Percentiles rank a stretch among this genome's conserved stretches.
Conservation (phyloP, 2,329 filamentous ascomycete genomes). For the Fusarium neocosmosporiellum region DNA sequence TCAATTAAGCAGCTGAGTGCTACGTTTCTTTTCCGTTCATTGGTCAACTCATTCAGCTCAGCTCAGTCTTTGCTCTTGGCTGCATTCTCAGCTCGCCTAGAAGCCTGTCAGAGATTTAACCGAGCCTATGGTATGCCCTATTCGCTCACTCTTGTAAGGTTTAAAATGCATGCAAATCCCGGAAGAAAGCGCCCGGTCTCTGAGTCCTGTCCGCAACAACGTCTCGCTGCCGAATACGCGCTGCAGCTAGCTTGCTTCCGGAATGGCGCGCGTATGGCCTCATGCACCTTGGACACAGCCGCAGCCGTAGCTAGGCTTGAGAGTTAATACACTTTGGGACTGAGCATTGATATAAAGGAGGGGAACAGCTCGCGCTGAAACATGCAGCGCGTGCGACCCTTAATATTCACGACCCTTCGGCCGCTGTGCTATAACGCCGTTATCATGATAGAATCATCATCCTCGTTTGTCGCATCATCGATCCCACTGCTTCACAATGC, state of each 20-base stretch:
- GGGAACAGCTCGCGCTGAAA: background rate
- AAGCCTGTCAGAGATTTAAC: too few species aligned
- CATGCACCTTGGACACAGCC: background rate
- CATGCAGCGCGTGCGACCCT: background rate
- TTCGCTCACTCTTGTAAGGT: too few species aligned
- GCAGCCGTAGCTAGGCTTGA: background rate
- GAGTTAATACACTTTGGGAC: background rate
- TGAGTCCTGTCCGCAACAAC: background rate
- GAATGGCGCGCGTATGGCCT: background rate
- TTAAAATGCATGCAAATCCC: background rate
- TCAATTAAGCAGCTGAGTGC: too few species aligned
- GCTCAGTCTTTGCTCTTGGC: too few species aligned
- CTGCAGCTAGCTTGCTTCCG: background rate
- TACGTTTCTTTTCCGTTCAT: too few species aligned
- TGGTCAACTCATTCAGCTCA: too few species aligned
- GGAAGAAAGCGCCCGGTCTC: background rate
- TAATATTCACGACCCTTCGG: background rate
- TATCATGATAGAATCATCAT: constrained; percentile 21
- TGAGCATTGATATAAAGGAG: background rate
- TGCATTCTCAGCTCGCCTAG: too few species aligned
- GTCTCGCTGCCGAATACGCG: background rate
- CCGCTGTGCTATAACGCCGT: background rate
- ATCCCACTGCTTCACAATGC: constrained; percentile 35
- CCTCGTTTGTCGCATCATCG: constrained; percentile 18
- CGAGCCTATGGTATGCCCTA: too few species aligned